Evolutionary conservation across 129 eudicot species (phyloP), one percentile per base, ranked within the genome.

Genomic region (Cynara cardunculus): DNA sequence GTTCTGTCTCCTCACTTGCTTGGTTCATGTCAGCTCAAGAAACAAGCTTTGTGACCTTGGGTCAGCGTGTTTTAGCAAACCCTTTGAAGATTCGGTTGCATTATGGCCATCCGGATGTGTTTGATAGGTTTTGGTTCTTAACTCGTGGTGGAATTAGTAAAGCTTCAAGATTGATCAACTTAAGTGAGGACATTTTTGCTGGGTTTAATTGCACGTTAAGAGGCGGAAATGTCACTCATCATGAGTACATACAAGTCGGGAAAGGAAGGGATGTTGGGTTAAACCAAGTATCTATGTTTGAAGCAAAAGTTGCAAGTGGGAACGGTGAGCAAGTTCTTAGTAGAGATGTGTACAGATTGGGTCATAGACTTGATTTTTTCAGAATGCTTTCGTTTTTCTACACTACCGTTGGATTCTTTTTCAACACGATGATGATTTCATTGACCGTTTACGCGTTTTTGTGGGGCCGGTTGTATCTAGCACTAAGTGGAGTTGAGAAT

Each of bases 21-120:
- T 92, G 97, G 97, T 94, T 94, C 82, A 94, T 94, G 98, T 94
- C 98, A 6, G 96, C 98, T 28, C 98, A 94, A 90, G 98, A 94
- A 79, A 94, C 89, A 8, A 94, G 98, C 72, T 94, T 94, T 86
- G 98, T 94, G 41, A 94, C 97, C 3, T 87, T 94, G 90, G 98
- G 98, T 28, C 98, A 94, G 81, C 97, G 98, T 74, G 97, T 94
- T 72, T 83, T 94, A 65, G 98, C 98, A 0, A 94, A 94, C 85
- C 98, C 98, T 13, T 77, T 94, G 76, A 94, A 94, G 80, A 82
- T 94, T 34, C 90, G 98, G 9, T 90, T 94, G 91, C 98, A 94
- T 86, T 94, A 94, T 77, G 97, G 98, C 53, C 98, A 94, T 72
- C 98, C 98, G 0, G 98, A 94, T 76, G 97, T 94, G 34, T 94